phyloP scores from a whole-genome alignment of 2,329 filamentous ascomycete genomes.

The Fusarium marasasianum region DNA sequence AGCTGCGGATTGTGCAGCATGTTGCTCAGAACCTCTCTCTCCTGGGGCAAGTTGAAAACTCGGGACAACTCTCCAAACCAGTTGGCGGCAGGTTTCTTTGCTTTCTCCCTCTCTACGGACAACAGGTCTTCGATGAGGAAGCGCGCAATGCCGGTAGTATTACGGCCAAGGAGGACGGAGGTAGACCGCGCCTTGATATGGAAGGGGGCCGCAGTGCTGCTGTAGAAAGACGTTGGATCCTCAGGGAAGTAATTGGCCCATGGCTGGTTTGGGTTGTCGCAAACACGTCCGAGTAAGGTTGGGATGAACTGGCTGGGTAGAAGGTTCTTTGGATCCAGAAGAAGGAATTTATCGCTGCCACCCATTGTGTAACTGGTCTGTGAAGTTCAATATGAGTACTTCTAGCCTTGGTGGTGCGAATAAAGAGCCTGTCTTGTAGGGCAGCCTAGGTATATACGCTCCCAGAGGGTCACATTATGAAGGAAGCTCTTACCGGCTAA shows the following conservation, averaged over 20 bases:
- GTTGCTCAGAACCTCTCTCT: too few species aligned
- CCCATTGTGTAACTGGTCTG: background rate
- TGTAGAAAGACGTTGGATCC: background rate
- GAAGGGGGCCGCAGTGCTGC: background rate
- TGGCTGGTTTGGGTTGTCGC: background rate
- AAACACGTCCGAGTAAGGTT: background rate
- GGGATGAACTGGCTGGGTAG: background rate
- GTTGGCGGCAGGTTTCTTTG: too few species aligned
- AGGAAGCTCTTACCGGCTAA: too few species aligned
- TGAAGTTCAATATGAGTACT: background rate
- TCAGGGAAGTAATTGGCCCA: background rate
- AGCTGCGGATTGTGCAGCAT: too few species aligned
- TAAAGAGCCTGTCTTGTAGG: too few species aligned
- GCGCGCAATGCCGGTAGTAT: background rate
- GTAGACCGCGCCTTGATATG: background rate
- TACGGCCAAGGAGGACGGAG: background rate
- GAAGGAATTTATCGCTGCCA: background rate
- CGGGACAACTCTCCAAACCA: too few species aligned
- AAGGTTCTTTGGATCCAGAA: background rate
- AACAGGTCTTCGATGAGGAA: background rate
- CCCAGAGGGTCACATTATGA: too few species aligned
- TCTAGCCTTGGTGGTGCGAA: background rate
- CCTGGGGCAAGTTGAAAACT: too few species aligned
- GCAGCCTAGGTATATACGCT: too few species aligned
- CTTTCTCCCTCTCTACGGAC: background rate